Evolutionary conservation across 2,329 filamentous ascomycete genomes (phyloP), one percentile per base, ranked within the genome.

Genomic region (Alternaria arborescens): DNA sequence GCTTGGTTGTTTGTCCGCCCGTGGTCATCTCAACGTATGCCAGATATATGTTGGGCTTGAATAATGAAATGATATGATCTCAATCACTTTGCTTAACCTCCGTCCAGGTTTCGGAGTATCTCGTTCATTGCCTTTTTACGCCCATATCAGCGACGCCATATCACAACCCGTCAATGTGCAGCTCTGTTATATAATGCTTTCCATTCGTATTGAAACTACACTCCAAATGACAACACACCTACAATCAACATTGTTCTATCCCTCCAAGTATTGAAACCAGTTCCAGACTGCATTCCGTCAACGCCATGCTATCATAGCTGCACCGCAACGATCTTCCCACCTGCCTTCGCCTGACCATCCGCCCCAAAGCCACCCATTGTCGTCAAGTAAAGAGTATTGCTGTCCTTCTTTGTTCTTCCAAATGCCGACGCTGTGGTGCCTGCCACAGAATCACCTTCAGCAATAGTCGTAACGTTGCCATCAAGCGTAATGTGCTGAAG

Each of bases 241-340:
- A 36, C 3, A 6, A n/a, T 22, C 12, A 6, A 16, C 8, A 24
- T 10, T 3, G 3, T 11, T 28, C 14, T 14, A 22, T 12, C 20
- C 12, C 46, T 20, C 30, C 18, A 48, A 36, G 18, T 18, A 34
- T 28, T 18, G 5, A 38, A 2, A 38, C 16, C 40, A 2, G n/a
- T 36, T 8, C 24, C 14, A 34, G 4, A 34, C 18, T 48, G 46
- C 2, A n/a, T 20, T 38, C 20, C n/a, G 16, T 11, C 1, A 8
- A 12, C 8, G 20, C 16, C 20, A 22, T 26, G 1, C 20, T 50
- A 43, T 18, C 34, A n/a, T 28, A 58, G 28, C 28, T 30, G 32
- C 16, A 72, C 46, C 36, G 64, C 68, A 20, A 73, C 60, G 51
- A 75, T 50, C 60, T 68, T 73, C 1, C 69, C 73, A 12, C 70